A percentile compares a stretch with the other conserved stretches of the same genome.
phyloP scores from a whole-genome alignment of 495 filamentous ascomycete species.

The Hypoxylon fragiforme region DNA sequence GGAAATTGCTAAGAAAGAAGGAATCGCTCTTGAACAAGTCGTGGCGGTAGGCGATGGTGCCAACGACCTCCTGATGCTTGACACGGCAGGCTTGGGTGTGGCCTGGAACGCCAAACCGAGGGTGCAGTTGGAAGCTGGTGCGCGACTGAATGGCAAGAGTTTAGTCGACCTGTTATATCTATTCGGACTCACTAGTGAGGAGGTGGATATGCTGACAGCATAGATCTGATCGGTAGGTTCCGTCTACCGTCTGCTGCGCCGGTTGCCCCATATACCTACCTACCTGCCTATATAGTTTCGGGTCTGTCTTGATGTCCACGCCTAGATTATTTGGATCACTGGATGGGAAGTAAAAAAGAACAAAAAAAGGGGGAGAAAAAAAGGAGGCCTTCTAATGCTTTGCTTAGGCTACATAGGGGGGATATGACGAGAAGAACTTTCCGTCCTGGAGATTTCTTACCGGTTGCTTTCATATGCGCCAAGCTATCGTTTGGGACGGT shows the following conservation, averaged over 20 bases:
- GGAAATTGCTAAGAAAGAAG: constrained; percentile 74
- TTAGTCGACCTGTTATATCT: constrained; percentile 82
- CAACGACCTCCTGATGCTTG: constrained; percentile 94
- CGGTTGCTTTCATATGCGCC: neutral
- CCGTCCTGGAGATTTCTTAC: neutral
- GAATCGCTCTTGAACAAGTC: constrained; percentile 71
- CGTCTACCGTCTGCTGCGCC: constrained; percentile 3
- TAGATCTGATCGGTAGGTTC: constrained; percentile 24
- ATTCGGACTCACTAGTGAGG: constrained; percentile 72
- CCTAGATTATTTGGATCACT: constrained; percentile 4
- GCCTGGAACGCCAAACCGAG: constrained; percentile 92
- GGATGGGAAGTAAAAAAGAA: neutral
- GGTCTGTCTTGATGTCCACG: constrained; percentile 3
- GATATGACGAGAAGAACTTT: neutral
- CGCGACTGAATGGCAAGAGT: constrained; percentile 77
- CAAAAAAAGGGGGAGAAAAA: neutral
- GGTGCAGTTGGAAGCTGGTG: constrained; percentile 84
- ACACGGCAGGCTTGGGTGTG: constrained; percentile 82
- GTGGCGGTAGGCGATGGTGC: constrained; percentile 91
- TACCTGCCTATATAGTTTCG: constrained; percentile 3
- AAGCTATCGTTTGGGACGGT: neutral
- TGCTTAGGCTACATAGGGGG: constrained; percentile 1
- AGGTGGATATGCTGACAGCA: constrained; percentile 56
- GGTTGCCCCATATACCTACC: constrained; percentile 11
- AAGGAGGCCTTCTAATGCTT: neutral